Evolutionary conservation across 331 rosid species (phyloP).

Genomic region (Pyracantha coccinea): DNA sequence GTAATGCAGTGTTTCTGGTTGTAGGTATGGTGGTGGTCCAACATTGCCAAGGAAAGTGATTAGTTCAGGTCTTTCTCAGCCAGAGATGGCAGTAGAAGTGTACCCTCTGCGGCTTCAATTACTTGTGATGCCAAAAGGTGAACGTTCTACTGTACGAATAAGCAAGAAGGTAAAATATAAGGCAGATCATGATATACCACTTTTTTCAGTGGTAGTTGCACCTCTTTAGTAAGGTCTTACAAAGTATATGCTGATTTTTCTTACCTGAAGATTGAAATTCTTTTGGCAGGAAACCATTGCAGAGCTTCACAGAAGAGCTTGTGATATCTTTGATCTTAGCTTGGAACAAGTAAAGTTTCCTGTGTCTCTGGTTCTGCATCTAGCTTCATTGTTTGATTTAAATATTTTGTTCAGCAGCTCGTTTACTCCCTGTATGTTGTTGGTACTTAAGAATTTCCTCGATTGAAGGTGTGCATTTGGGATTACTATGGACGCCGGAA

Average conservation of each 20-base stretch:
- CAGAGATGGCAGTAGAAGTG: constrained; percentile 91
- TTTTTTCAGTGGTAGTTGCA: not conserved
- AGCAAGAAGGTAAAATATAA: constrained; percentile 83
- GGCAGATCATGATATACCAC: constrained; percentile 11
- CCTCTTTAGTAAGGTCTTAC: not conserved
- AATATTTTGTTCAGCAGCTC: not conserved
- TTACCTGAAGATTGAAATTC: constrained; percentile 30
- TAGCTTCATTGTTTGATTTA: not conserved
- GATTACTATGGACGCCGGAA: constrained; percentile 80
- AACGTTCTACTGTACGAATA: constrained; percentile 62
- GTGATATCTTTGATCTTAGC: constrained; percentile 84
- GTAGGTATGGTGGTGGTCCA: constrained; percentile 99
- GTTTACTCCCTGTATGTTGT: constrained; percentile 5
- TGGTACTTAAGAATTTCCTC: constrained; percentile 9
- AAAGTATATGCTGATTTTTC: not conserved
- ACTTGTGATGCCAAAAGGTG: constrained; percentile 74
- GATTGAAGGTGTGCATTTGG: constrained; percentile 79
- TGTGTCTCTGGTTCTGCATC: not conserved
- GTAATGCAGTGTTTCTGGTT: not conserved
- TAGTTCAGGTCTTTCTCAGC: constrained; percentile 79
- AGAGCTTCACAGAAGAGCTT: constrained; percentile 84
- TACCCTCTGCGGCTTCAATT: constrained; percentile 93
- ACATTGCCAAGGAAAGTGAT: constrained; percentile 74
- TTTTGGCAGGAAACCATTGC: constrained; percentile 87
- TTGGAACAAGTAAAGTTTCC: constrained; percentile 60